These are phyloP conservation scores for Saksenaea oblongispora DNA, from an alignment of 371 early-diverging fungal genomes.

Conservation along the genomic window DNA sequence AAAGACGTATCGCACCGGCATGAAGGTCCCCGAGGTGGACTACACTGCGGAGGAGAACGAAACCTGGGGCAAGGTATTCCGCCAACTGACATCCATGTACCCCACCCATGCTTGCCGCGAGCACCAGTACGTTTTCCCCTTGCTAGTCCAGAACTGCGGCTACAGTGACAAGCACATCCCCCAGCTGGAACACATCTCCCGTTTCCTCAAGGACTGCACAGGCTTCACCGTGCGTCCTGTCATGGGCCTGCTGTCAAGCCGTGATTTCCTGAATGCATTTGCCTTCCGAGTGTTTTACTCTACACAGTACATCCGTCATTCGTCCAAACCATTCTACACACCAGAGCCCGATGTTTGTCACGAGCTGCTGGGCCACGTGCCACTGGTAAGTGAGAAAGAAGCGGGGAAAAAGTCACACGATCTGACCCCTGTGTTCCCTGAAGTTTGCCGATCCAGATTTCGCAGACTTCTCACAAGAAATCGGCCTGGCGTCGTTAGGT, in stretches of 20 bases:
- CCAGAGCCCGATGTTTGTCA: slow-evolving; percentile 95
- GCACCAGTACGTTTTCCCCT: slow-evolving; percentile 87
- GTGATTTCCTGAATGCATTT: slow-evolving; percentile 96
- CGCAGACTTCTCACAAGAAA: slow-evolving; percentile 95
- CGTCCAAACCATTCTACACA: slow-evolving; percentile 90
- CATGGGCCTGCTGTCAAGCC: slow-evolving; percentile 90
- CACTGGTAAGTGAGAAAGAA: slow-evolving; percentile 41
- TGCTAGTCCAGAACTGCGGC: slow-evolving; percentile 91
- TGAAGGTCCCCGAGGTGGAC: slow-evolving; percentile 82
- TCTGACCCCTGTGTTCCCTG: not conserved
- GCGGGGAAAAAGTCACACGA: not conserved
- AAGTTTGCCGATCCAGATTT: slow-evolving; percentile 96
- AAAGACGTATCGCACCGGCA: slow-evolving; percentile 80
- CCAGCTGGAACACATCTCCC: slow-evolving; percentile 89
- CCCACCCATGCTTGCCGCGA: slow-evolving; percentile 91
- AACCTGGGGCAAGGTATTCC: slow-evolving; percentile 89
- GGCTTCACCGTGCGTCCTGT: slow-evolving; percentile 96
- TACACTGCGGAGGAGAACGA: slow-evolving; percentile 83
- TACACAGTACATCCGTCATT: slow-evolving; percentile 96
- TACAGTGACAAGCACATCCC: slow-evolving; percentile 87
- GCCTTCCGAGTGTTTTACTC: slow-evolving; percentile 97
- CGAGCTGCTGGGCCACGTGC: slow-evolving; percentile 82
- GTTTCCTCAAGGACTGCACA: slow-evolving; percentile 94
- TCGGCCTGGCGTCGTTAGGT: slow-evolving; percentile 94
- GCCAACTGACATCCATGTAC: slow-evolving; percentile 76